Base-by-base conservation (phyloP, 805 yeast species). In the Yamadazyma ubonensis region DNA sequence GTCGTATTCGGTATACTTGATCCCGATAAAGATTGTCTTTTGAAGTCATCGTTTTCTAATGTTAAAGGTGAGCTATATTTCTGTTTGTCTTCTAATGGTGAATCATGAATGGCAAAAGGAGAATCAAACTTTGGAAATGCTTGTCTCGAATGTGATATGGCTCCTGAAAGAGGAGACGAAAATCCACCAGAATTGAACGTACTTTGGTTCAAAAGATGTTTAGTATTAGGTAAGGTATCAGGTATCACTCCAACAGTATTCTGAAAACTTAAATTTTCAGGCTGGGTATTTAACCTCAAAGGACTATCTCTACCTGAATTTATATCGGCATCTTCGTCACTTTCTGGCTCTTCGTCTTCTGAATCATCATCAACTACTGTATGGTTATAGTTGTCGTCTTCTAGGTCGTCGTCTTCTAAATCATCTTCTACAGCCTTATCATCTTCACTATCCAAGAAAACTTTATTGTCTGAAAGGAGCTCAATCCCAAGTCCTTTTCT, bases 311-410 rank as follows among this genome's bases (percentile, higher is more conserved):
- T 43, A 26, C 48, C 42, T 30, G 50, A 33, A 18, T 45, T 50
- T 10, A 39, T 41, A 14, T 51, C 59, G 31, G 68, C 74, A 37
- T 71, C 76, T 30, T 54, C 67, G 18, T 65, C 68, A 46, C 66
- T 57, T 37, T 67, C 65, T 18, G 57, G 63, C 17, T 38, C 49
- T 7, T 50, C 54, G 7, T 50, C 53, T 8, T 47, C 55, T 14
- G 47, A 53, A 8, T 52, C 40, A 9, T 29, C 30, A 8, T 16
- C 23, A 4, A 23, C 16, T 4, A 5, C 30, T 19, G 14, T 18
- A 18, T 18, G 9, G n/a, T 8, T 18, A 14, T 27, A 26, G 15
- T 39, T 43, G 12, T 38, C 47, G 25, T 46, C 36, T 10, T 41
- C 43, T 14, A 31, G 33, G 27, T 48, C 38, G 9, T 39, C 46